Percentiles rank a stretch among this genome's conserved stretches.
Conservation (phyloP, 1,284 basidiomycete species). For the Filobasidium uniguttulatum region DNA sequence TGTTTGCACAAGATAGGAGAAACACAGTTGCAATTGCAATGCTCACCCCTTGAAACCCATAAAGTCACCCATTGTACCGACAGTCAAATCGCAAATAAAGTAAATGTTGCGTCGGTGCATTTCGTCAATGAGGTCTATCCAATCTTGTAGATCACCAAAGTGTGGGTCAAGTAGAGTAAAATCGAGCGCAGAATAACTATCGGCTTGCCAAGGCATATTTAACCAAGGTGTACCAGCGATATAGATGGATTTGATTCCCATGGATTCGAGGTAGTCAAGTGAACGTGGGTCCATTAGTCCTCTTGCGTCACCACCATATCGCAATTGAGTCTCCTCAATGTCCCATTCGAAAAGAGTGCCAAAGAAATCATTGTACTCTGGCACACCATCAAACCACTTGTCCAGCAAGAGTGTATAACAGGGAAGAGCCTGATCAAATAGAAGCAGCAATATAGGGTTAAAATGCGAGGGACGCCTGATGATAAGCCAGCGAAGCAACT, state of each 20-base stretch:
- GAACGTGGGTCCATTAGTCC: conserved; percentile 49
- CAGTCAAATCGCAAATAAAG: conserved; percentile 78
- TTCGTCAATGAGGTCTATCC: conserved; percentile 56
- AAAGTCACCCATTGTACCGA: conserved; percentile 78
- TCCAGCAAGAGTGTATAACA: conserved; percentile 75
- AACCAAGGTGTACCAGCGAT: conserved; percentile 80
- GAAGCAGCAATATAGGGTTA: neutral
- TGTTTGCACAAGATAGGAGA: no score
- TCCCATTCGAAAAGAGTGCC: conserved; percentile 65
- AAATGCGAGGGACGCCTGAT: no score
- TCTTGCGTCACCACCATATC: conserved; percentile 70
- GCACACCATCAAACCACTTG: conserved; percentile 85
- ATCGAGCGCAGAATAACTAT: conserved; percentile 85
- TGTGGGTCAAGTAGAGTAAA: conserved; percentile 79
- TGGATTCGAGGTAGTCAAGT: conserved; percentile 74
- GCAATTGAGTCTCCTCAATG: conserved; percentile 70
- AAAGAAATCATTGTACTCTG: conserved; percentile 78
- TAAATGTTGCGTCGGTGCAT: conserved; percentile 74
- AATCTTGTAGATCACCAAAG: conserved; percentile 67
- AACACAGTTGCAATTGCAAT: neutral
- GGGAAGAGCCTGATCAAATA: conserved; percentile 43
- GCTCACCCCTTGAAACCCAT: conserved; percentile 63
- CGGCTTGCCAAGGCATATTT: conserved; percentile 90
- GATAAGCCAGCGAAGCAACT: conserved; percentile 7
- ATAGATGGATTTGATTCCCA: conserved; percentile 71